Evolutionary conservation across 2,329 filamentous ascomycete genomes (phyloP).

Genomic region (Aspergillus phoenicis): DNA sequence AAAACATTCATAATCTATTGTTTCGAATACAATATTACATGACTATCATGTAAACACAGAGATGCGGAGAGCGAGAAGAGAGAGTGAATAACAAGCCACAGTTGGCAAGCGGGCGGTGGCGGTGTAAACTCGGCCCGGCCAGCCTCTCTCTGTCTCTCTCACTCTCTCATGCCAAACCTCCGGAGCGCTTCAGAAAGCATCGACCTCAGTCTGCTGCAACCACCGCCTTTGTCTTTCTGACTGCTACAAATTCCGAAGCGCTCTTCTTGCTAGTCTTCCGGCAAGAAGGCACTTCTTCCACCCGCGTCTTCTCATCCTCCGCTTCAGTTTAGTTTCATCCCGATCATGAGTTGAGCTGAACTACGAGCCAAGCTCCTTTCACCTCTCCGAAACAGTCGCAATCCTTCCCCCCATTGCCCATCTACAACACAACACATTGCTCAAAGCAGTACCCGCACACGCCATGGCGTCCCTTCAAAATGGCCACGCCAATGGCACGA

Average conservation of each 20-base stretch:
- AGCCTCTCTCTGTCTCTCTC: not conserved
- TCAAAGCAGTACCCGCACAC: slow-evolving; percentile 7
- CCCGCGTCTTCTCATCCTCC: slow-evolving; percentile 1
- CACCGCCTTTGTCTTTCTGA: slow-evolving; percentile 6
- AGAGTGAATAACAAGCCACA: not conserved
- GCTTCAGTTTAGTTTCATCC: slow-evolving; percentile 1
- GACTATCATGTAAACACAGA: no score
- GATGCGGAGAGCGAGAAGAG: not conserved
- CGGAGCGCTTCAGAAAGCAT: not conserved
- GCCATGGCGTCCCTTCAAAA: slow-evolving; percentile 56
- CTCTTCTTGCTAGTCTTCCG: slow-evolving; percentile 11
- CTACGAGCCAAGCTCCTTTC: slow-evolving; percentile 11
- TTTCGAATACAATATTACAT: no score
- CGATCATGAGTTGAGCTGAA: slow-evolving; percentile 36
- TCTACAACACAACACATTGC: slow-evolving; percentile 4
- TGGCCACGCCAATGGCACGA: slow-evolving; percentile 56
- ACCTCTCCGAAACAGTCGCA: slow-evolving; percentile 23
- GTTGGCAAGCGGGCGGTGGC: not conserved
- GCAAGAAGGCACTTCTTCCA: slow-evolving; percentile 5
- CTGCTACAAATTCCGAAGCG: slow-evolving; percentile 15
- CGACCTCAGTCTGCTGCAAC: not conserved
- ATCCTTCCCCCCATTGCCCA: slow-evolving; percentile 9
- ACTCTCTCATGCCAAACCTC: not conserved
- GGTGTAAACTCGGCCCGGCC: slow-evolving; percentile 2
- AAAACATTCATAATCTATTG: no score